Evolutionary conservation across 768 basidiomycete genomes (phyloP).

Genomic region (Trametes maxima): DNA sequence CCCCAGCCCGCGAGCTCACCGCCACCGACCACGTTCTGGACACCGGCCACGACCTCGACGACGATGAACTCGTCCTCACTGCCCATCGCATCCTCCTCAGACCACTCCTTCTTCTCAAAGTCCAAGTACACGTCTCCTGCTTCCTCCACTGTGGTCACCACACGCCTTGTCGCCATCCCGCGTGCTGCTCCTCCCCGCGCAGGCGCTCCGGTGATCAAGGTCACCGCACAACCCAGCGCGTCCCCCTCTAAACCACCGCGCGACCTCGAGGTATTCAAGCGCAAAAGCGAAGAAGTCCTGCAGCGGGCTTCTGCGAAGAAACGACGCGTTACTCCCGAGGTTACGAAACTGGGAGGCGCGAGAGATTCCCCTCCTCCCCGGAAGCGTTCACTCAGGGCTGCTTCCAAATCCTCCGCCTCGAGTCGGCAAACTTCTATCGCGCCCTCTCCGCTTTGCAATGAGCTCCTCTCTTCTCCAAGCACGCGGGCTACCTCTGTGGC

Average conservation of each 20-base stretch:
- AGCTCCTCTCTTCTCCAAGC: slow-evolving; percentile 57
- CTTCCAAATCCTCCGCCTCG: slow-evolving; percentile 14
- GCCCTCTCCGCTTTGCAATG: slow-evolving; percentile 27
- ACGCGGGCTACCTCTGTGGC: slow-evolving; percentile 67
- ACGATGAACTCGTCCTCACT: slow-evolving; percentile 22
- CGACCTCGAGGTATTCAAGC: slow-evolving; percentile 20
- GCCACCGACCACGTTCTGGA: slow-evolving; percentile 15
- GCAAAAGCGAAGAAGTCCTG: slow-evolving; percentile 20
- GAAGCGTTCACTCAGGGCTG: slow-evolving; percentile 27
- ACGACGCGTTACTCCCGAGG: slow-evolving; percentile 28
- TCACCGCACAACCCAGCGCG: slow-evolving; percentile 27
- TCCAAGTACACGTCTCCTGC: slow-evolving; percentile 25
- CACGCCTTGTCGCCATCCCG: slow-evolving; percentile 33
- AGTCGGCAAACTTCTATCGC: slow-evolving; percentile 19
- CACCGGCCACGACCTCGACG: slow-evolving; percentile 15
- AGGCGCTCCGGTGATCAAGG: slow-evolving; percentile 25
- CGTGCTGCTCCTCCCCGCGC: slow-evolving; percentile 15
- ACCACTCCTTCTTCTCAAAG: slow-evolving; percentile 38
- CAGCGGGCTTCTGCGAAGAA: slow-evolving; percentile 23
- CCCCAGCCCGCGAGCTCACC: slow-evolving; percentile 7
- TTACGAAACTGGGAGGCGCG: background rate
- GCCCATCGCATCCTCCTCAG: slow-evolving; percentile 23
- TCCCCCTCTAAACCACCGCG: slow-evolving; percentile 23
- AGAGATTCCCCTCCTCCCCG: background rate
- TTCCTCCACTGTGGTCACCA: slow-evolving; percentile 32